Evolutionary conservation across 345 rosid genomes (phyloP), one percentile per base, ranked within the genome.

Genomic region (Hibiscus tridactylites): DNA sequence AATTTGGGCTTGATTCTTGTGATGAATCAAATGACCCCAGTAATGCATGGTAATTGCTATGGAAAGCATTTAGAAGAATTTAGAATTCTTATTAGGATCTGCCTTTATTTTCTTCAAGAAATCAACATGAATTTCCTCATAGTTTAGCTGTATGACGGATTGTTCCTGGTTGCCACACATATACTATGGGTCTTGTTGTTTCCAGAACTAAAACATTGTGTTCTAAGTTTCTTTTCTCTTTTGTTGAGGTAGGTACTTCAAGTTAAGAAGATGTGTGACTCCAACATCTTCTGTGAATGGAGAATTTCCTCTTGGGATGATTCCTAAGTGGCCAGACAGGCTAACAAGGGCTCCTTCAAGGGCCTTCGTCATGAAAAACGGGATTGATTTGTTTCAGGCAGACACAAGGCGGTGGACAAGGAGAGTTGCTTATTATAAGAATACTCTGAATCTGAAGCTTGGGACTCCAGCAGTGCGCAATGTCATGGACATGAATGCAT

Each of bases 401-500:
- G 98, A 92, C 81, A 79, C 97, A 65, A 83, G 85, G 68, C 84
- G 91, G 66, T 92, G 98, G 99, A 80, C 76, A 53, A 89, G 96
- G 84, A 83, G 97, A 77, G 96, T 92, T 78, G 82, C 90, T 59
- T 89, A 92, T 78, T 92, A 95, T 77, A 92, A 86, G 82, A 82
- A 81, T 65, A 73, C 79, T 12, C 77, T 90, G 79, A 83, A 88
- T 29, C 62, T 92, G 85, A 74, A 84, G 87, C 81, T 92, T 61
- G 97, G 96, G 71, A 79, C 87, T 82, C 85, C 87, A 33, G 86
- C 93, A 72, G 72, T 83, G 52, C 89, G 96, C 79, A 95, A 95
- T 70, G 76, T 89, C 74, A 88, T 92, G 97, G 99, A 95, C 77
- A 92, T 95, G 99, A 92, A 89, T 71, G 96, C 99, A 16, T 80